Evolutionary conservation across 139 green algal genomes (phyloP), one percentile per base, ranked within the genome.

Genomic region (Coelastrella sp.): DNA sequence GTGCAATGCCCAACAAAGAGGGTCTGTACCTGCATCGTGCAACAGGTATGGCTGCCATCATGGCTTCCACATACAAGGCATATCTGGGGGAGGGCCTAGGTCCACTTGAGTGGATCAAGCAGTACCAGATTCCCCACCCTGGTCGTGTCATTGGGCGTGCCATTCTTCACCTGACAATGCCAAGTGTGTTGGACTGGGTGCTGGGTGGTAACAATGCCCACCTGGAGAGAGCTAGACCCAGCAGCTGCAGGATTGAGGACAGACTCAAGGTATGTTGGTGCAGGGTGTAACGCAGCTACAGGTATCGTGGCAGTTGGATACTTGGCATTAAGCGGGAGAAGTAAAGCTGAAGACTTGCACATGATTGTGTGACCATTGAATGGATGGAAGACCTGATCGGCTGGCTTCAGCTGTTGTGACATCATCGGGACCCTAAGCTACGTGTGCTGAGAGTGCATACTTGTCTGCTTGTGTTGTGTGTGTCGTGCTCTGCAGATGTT

Each of bases 1-100:
- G 11, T 57, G 0, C 11, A 9, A 2, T 57, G 15, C 11, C 1
- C 45, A 57, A 1, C 11, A 57, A 0, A 9, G 11, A 57, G 45
- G 11, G 45, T 57, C 21, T 64, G 6, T 15, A 57, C 17, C 5
- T 64, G 2, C 6, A 6, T 0, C 5, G 91, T 93, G 48, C 19
- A n/a, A 9, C 75, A 82, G 75, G 75, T 62, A 92, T 98, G 83
- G 98, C 98, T 62, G 97, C 96, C 8, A 96, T 95, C 76, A 98
- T 96, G 90, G 90, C 91, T 4, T 89, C 84, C 50, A 95, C 92
- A 17, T 95, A 95, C 89, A 93, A 94, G 81, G 93, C 94, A 19
- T 96, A 97, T 88, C 87, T 98, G 66, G 95, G 95, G 0, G 95
- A 98, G 88, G 94, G 90, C 59, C 88, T 99, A 66, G 96, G 96